Conservation (phyloP, 2,329 filamentous ascomycete species). For the Periglandula ipomoeae region DNA sequence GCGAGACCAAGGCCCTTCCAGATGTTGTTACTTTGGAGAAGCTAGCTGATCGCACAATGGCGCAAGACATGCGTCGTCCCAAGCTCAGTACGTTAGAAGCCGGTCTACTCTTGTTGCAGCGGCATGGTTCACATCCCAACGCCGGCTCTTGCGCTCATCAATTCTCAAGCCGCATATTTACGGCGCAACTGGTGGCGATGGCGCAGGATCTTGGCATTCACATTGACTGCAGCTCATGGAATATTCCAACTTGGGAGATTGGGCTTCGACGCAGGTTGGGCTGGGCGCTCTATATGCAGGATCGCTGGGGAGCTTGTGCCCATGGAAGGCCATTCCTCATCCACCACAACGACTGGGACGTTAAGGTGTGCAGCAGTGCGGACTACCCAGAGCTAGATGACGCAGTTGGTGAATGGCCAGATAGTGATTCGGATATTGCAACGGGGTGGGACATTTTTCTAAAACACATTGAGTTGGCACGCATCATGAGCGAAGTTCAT, state of each 20-base stretch:
- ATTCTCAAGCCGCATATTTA: slow-evolving; percentile 34
- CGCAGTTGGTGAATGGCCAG: slow-evolving; percentile 25
- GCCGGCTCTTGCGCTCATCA: slow-evolving; percentile 11
- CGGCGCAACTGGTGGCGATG: slow-evolving; percentile 45
- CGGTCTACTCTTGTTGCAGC: slow-evolving; percentile 43
- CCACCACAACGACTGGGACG: slow-evolving; percentile 43
- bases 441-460: slow-evolving; percentile 39
- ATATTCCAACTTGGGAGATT: slow-evolving; percentile 54
- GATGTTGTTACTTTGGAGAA: slow-evolving; percentile 25
- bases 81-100: slow-evolving; percentile 48
- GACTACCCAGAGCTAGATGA: slow-evolving; percentile 30
- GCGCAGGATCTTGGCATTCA: slow-evolving; percentile 51
- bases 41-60: slow-evolving; percentile 33
- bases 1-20: slow-evolving; percentile 20
- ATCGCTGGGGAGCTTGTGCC: slow-evolving; percentile 51
- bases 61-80: slow-evolving; percentile 39
- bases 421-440: slow-evolving; percentile 32
- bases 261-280: slow-evolving; percentile 51
- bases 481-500: slow-evolving; percentile 42
- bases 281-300: slow-evolving; percentile 58
- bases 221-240: slow-evolving; percentile 53
- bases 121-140: slow-evolving; percentile 30
- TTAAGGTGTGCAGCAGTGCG: slow-evolving; percentile 25
- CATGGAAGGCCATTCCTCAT: slow-evolving; percentile 50
- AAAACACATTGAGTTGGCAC: slow-evolving; percentile 39